Percentiles rank a stretch among this genome's conserved stretches.
phyloP scores from a whole-genome alignment of 768 basidiomycete genomes.

The Mycena belliarum region DNA sequence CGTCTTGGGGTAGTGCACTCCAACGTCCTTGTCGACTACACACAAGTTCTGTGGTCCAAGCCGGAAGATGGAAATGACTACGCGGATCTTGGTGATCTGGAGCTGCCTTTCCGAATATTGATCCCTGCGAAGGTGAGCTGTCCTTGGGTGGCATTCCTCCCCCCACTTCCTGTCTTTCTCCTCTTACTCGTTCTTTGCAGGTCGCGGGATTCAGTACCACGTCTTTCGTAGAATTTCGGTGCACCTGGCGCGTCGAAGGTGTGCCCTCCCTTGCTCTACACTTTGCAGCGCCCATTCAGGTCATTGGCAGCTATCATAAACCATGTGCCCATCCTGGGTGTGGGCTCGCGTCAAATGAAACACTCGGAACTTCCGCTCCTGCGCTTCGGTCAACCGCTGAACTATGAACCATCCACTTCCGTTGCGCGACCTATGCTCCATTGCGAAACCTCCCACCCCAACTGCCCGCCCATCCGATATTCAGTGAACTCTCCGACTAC shows the following conservation, averaged over 20 bases:
- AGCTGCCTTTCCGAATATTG: constrained; percentile 70
- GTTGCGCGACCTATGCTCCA: constrained; percentile 38
- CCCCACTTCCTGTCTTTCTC: background rate
- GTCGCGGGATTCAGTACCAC: constrained; percentile 62
- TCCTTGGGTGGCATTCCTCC: background rate
- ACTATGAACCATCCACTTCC: constrained; percentile 38
- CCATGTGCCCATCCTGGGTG: constrained; percentile 62
- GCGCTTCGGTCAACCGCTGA: constrained; percentile 62
- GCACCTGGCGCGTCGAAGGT: constrained; percentile 76
- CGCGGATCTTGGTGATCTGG: constrained; percentile 62
- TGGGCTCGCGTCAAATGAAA: constrained; percentile 69
- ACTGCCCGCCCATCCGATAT: constrained; percentile 61
- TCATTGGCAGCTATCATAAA: constrained; percentile 55
- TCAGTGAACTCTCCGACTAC: constrained; percentile 52
- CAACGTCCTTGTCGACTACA: constrained; percentile 69
- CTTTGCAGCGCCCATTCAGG: no score
- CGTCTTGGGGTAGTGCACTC: constrained; percentile 58
- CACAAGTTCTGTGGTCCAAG: constrained; percentile 69
- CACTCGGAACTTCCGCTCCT: constrained; percentile 73
- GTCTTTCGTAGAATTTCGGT: constrained; percentile 74
- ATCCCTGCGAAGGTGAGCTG: constrained; percentile 49
- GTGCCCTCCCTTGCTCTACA: no score
- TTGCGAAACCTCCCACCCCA: constrained; percentile 52
- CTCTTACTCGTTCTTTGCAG: background rate
- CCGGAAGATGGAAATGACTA: constrained; percentile 45